Percentiles rank a stretch among this genome's conserved stretches.
These are phyloP conservation scores for Phytophthora capsici DNA, from an alignment of 352 stramenopile genomes.

Conservation along the genomic window DNA sequence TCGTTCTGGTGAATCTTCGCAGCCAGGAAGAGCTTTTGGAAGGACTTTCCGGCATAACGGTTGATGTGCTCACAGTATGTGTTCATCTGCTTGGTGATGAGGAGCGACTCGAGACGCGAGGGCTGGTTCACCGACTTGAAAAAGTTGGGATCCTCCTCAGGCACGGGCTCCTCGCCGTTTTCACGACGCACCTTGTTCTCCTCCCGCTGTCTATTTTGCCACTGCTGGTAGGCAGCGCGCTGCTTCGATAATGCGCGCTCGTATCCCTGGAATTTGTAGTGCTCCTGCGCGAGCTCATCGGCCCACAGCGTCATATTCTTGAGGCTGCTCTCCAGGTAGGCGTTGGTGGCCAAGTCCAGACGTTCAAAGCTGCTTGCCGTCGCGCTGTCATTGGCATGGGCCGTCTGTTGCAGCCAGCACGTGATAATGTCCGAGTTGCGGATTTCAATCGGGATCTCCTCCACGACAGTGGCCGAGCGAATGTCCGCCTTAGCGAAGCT, in stretches of 20 bases:
- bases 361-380: constrained; percentile 92
- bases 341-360: constrained; percentile 96
- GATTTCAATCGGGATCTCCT: constrained; percentile 96
- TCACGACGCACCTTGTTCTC: constrained; percentile 89
- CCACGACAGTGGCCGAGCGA: constrained; percentile 91
- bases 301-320: constrained; percentile 98
- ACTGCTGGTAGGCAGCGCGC: constrained; percentile 83
- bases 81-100: constrained; percentile 94
- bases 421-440: constrained; percentile 95
- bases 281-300: constrained; percentile 96
- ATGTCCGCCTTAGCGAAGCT: constrained; percentile 87
- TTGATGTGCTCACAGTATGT: constrained; percentile 94
- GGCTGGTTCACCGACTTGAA: constrained; percentile 90
- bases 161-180: constrained; percentile 75
- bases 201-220: constrained; percentile 86
- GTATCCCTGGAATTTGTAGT: constrained; percentile 94
- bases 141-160: constrained; percentile 86
- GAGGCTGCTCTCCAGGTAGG: constrained; percentile 98
- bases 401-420: constrained; percentile 94
- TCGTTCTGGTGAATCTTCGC: constrained; percentile 88
- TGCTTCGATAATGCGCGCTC: constrained; percentile 89
- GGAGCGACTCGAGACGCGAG: constrained; percentile 86
- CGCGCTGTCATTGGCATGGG: constrained; percentile 59
- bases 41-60: constrained; percentile 89
- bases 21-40: constrained; percentile 92